Base-by-base conservation (phyloP, 441 rosid species). In the Jatropha podagrica region DNA sequence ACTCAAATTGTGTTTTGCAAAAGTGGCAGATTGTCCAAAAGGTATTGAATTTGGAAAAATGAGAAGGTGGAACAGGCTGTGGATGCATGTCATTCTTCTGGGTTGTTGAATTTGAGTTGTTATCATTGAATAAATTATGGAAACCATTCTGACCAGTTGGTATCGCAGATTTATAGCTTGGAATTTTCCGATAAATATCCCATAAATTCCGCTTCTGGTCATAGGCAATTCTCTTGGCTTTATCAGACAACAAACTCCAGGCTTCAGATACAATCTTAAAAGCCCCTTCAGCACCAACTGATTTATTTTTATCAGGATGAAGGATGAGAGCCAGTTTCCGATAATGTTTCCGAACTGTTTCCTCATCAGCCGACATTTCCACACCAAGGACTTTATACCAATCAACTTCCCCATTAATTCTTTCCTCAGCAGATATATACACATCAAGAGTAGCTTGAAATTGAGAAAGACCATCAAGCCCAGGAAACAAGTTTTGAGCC, bases 291-390 rank as follows among this genome's bases (percentile, higher is more conserved):
- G 97, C 91, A 6, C 97, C 95, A 20, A 83, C 79, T 32, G 90
- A 85, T 79, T 90, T 91, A 85, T 91, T 93, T 80, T 92, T 92
- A 81, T 93, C 98, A 26, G 99, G 99, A 81, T 91, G 99, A 70
- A 96, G 96, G 75, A 79, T 68, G 65, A 94, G 85, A 73, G 88
- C 95, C 76, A 94, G 81, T 72, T 90, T 96, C 76, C 83, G 82
- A 76, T 88, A 92, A 69, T 90, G 95, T 74, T 85, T 91, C 77
- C 80, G 87, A 62, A 92, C 78, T 23, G 81, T 81, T 26, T 91
- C 97, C 26, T 91, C 93, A 73, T 88, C 91, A 73, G 89, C 91
- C 13, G 26, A 75, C 0, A 94, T 91, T 58, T 67, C 84, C 11
- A 89, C 87, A 72, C 93, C 92, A 8, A 96, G 92, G 63, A 96